Evolutionary conservation across 257 asterid species (phyloP).

Genomic region (Mentha longifolia): DNA sequence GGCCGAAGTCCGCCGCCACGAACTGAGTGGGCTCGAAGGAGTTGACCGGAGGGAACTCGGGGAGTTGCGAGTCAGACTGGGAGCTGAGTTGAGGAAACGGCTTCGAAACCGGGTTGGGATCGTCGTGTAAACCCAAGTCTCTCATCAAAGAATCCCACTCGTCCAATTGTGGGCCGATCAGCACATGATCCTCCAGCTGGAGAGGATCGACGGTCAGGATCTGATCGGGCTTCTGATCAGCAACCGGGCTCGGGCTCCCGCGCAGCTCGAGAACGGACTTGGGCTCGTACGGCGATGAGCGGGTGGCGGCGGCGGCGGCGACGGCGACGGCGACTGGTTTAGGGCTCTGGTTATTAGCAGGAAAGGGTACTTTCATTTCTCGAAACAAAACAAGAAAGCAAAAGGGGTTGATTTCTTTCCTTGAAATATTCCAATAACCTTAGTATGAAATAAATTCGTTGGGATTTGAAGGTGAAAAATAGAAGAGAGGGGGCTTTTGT

Average conservation of each 20-base stretch:
- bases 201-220: conserved; percentile 47
- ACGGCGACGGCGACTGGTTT: conserved; percentile 30
- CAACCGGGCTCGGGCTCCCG: conserved; percentile 63
- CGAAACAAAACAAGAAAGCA: conserved; percentile 19
- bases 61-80: conserved; percentile 31
- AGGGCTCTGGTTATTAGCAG: conserved; percentile 44
- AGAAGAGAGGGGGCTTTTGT: conserved; percentile 41
- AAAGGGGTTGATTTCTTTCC: neutral
- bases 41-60: conserved; percentile 49
- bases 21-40: conserved; percentile 57
- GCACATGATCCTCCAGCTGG: conserved; percentile 78
- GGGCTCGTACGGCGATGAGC: conserved; percentile 60
- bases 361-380: conserved; percentile 92
- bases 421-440: neutral
- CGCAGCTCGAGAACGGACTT: conserved; percentile 84
- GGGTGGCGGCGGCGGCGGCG: conserved; percentile 10
- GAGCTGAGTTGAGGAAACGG: conserved; percentile 34
- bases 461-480: conserved; percentile 24
- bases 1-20: conserved; percentile 46
- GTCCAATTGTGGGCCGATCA: conserved; percentile 57
- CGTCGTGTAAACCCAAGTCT: conserved; percentile 82
- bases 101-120: conserved; percentile 35
- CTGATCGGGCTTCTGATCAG: conserved; percentile 45
- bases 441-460: neutral
- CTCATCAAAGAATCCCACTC: conserved; percentile 89